phyloP scores from a whole-genome alignment of 2,329 filamentous ascomycete species.

The Talaromyces funiculosus region DNA sequence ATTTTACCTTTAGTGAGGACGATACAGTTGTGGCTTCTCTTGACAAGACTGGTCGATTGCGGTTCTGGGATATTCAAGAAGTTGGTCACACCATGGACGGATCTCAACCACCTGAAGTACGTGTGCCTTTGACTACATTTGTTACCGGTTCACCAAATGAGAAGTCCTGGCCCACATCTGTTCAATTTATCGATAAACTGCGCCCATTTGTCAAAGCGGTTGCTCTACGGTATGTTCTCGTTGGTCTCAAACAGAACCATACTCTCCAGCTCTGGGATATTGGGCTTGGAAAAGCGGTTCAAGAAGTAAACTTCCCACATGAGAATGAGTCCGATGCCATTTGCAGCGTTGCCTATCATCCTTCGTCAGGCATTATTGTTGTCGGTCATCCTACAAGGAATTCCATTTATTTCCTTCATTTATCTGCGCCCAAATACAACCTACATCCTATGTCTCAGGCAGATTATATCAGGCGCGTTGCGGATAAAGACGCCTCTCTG shows the following conservation, averaged over 20 bases:
- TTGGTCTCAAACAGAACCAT: conserved; percentile 98
- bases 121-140: conserved; percentile 78
- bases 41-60: conserved; percentile 92
- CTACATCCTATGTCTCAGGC: conserved; percentile 77
- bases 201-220: conserved; percentile 85
- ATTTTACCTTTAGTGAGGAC: conserved; percentile 96
- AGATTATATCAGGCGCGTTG: conserved; percentile 74
- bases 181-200: conserved; percentile 92
- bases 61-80: conserved; percentile 95
- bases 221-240: conserved; percentile 88
- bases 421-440: conserved; percentile 90
- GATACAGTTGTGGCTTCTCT: conserved; percentile 90
- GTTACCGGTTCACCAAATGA: conserved; percentile 80
- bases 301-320: conserved; percentile 94
- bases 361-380: conserved; percentile 84
- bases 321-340: conserved; percentile 96
- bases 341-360: conserved; percentile 93
- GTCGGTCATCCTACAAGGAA: conserved; percentile 95
- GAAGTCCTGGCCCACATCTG: conserved; percentile 95
- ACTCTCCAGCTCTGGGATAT: conserved; percentile 98
- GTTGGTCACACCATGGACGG: conserved; percentile 53
- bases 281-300: conserved; percentile 86
- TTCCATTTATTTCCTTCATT: conserved; percentile 92
- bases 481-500: conserved; percentile 63
- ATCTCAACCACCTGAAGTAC: conserved; percentile 63